Evolutionary conservation across 2,329 filamentous ascomycete genomes (phyloP).

Genomic region (Phialocephala sp.): DNA sequence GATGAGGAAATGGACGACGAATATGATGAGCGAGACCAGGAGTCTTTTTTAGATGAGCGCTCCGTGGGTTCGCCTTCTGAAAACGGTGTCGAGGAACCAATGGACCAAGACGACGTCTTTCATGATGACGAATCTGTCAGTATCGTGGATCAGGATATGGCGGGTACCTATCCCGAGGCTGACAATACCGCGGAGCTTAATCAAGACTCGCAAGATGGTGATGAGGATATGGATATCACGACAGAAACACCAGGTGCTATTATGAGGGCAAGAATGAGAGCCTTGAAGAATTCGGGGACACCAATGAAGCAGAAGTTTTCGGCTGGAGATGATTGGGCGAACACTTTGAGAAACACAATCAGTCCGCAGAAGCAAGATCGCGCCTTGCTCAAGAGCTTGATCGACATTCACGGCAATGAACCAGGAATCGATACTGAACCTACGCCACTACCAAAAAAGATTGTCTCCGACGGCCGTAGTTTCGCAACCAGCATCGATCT

Average conservation of each 20-base stretch:
- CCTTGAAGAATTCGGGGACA: constrained; percentile 63
- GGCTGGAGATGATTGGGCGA: constrained; percentile 83
- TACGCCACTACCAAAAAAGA: constrained; percentile 46
- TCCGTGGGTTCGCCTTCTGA: constrained; percentile 79
- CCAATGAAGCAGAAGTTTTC: constrained; percentile 65
- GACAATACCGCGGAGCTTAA: constrained; percentile 79
- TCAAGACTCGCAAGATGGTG: constrained; percentile 53
- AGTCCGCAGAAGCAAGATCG: constrained; percentile 93
- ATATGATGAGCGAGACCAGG: constrained; percentile 48
- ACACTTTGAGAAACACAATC: constrained; percentile 91
- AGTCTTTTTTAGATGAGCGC: constrained; percentile 94
- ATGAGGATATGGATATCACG: constrained; percentile 51
- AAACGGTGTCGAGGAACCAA: constrained; percentile 57
- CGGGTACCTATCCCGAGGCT: constrained; percentile 76
- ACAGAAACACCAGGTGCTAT: constrained; percentile 64
- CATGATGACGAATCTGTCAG: constrained; percentile 78
- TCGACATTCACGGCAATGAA: constrained; percentile 39
- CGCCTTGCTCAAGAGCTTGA: constrained; percentile 65
- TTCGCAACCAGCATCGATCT: constrained; percentile 92
- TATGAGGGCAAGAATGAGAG: constrained; percentile 67
- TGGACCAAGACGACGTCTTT: constrained; percentile 70
- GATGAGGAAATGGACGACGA: constrained; percentile 56
- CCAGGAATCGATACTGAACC: constrained; percentile 57
- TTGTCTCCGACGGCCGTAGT: constrained; percentile 56
- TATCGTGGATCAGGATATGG: constrained; percentile 73